Conservation (phyloP, 192 early-diverging fungal species). For the Rhizophagus clarus region DNA sequence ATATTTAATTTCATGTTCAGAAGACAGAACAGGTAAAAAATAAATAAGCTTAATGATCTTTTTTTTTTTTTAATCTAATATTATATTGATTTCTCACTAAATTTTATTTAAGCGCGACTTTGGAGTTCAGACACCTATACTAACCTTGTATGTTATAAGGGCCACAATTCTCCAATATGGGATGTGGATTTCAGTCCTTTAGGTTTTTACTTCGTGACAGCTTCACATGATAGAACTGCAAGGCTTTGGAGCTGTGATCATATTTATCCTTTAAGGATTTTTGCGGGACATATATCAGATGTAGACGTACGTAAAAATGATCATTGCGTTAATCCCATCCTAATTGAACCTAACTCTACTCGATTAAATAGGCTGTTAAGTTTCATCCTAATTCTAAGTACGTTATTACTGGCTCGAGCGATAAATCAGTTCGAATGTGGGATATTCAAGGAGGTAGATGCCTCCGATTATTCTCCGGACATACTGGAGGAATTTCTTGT, state of each 20-base stretch:
- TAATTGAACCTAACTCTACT: no score
- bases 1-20: constrained; percentile 87
- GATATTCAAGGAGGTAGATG: constrained; percentile 88
- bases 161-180: constrained; percentile 97
- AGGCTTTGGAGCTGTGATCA: constrained; percentile 97
- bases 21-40: constrained; percentile 81
- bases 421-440: constrained; percentile 89
- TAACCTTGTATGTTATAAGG: constrained; percentile 94
- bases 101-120: constrained; percentile 68
- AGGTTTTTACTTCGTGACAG: constrained; percentile 97
- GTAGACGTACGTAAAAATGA: constrained; percentile 78
- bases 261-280: constrained; percentile 92
- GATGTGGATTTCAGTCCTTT: constrained; percentile 90
- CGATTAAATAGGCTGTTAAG: constrained; percentile 67
- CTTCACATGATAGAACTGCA: constrained; percentile 93
- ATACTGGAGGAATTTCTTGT: constrained; percentile 78
- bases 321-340: constrained; percentile 71
- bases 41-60: neutral
- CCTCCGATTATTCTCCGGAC: constrained; percentile 89
- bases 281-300: constrained; percentile 97
- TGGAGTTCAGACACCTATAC: constrained; percentile 92
- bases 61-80: neutral
- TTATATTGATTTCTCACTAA: constrained; percentile 1
- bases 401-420: constrained; percentile 88
- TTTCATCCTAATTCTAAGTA: constrained; percentile 99